These are phyloP conservation scores for Lecanicillium sp. DNA, from an alignment of 2,329 filamentous ascomycete species.

Conservation along the genomic window DNA sequence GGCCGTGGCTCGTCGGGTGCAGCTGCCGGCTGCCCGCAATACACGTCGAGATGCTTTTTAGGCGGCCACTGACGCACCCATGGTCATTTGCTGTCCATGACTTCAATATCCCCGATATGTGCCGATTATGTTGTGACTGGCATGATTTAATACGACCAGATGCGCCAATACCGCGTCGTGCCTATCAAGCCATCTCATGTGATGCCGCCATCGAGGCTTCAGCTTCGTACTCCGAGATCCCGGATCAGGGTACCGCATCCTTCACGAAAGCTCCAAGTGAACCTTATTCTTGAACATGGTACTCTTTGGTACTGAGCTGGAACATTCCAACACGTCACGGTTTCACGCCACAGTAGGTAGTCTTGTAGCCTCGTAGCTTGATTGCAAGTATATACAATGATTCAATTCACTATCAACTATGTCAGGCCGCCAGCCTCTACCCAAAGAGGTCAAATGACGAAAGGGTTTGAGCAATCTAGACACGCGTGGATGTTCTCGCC, in stretches of 20 bases:
- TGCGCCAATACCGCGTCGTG: neutral
- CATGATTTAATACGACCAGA: no score
- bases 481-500: no score
- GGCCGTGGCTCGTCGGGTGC: conserved; percentile 5
- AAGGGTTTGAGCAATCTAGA: no score
- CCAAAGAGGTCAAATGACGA: no score
- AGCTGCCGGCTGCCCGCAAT: neutral
- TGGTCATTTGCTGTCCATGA: neutral
- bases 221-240: conserved; percentile 1
- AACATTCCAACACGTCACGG: neutral
- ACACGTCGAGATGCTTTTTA: neutral
- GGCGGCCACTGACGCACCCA: neutral
- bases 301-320: no score
- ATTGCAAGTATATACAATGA: no score
- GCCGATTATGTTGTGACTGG: neutral
- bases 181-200: neutral
- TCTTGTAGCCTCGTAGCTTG: no score
- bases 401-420: no score
- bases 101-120: neutral
- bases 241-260: conserved; percentile 3
- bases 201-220: neutral
- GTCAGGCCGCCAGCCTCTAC: no score
- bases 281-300: neutral
- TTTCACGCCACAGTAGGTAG: no score
- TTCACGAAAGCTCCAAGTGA: neutral